Evolutionary conservation across 2,329 filamentous ascomycete genomes (phyloP).

Genomic region (Cryphonectria japonica): DNA sequence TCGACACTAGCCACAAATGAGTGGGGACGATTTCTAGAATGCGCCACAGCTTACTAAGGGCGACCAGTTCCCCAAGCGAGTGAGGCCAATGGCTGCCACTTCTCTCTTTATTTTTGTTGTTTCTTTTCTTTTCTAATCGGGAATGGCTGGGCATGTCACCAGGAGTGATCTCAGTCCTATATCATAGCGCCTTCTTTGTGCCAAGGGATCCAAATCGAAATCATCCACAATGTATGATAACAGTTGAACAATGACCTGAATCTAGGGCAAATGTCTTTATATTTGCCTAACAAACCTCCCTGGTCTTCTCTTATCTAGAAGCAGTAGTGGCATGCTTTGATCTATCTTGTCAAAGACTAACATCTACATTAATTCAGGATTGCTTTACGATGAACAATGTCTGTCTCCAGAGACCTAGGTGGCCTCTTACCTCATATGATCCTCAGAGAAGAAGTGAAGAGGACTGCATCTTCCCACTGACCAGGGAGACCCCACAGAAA

Average conservation of each 20-base stretch:
- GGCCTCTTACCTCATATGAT: not conserved
- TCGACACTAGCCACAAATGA: constrained; percentile 10
- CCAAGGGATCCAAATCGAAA: not conserved
- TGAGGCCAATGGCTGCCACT: not conserved
- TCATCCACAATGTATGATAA: not conserved
- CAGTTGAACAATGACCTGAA: not conserved
- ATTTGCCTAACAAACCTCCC: too few relatives aligned
- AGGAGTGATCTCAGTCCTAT: not conserved
- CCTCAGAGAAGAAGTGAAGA: not conserved
- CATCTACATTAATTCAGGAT: not conserved
- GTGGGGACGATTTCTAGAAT: constrained; percentile 11
- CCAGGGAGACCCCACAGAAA: not conserved
- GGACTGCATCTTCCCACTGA: not conserved
- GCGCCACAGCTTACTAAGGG: constrained; percentile 15
- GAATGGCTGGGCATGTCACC: not conserved
- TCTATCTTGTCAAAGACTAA: not conserved
- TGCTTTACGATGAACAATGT: not conserved
- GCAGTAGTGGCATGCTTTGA: not conserved
- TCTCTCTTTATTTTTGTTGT: not conserved
- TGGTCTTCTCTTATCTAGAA: not conserved
- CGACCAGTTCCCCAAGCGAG: not conserved
- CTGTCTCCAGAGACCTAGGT: not conserved
- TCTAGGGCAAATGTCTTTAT: not conserved
- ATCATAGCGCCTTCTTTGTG: not conserved
- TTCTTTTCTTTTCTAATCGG: not conserved